Conservation (phyloP, 1,284 basidiomycete species). For the Coniferiporia weirii region DNA sequence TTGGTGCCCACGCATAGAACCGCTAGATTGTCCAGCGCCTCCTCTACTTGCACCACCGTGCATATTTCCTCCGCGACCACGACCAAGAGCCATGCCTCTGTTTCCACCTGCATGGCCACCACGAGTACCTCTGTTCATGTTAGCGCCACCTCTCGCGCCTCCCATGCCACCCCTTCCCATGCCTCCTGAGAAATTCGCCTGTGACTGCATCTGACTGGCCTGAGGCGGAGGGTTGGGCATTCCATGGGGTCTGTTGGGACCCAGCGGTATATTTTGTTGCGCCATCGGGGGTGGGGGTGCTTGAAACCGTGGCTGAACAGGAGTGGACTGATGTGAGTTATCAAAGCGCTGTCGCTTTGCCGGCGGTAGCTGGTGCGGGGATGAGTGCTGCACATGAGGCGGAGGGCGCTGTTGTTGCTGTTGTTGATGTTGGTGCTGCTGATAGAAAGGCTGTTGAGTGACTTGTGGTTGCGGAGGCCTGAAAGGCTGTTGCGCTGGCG, state of each 20-base stretch:
- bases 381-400: conserved; percentile 52
- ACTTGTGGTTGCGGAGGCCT: conserved; percentile 31
- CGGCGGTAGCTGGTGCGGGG: conserved; percentile 67
- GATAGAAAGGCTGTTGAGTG: conserved; percentile 53
- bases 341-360: conserved; percentile 84
- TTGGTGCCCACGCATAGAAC: conserved; percentile 50
- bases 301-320: conserved; percentile 37
- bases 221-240: background rate
- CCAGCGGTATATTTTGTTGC: conserved; percentile 23
- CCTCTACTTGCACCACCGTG: conserved; percentile 19
- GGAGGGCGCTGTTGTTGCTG: conserved; percentile 40
- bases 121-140: conserved; percentile 39
- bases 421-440: conserved; percentile 45
- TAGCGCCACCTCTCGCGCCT: conserved; percentile 33
- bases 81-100: conserved; percentile 35
- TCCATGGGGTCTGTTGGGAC: conserved; percentile 12
- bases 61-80: conserved; percentile 29
- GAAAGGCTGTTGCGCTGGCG: conserved; percentile 28
- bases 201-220: conserved; percentile 11
- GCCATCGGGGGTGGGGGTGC: conserved; percentile 32
- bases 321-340: conserved; percentile 49
- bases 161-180: conserved; percentile 25
- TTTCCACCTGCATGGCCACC: conserved; percentile 44
- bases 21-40: conserved; percentile 24
- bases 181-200: conserved; percentile 12